Conservation (phyloP, 257 asterid genomes). For the Gynochthodes officinalis region DNA sequence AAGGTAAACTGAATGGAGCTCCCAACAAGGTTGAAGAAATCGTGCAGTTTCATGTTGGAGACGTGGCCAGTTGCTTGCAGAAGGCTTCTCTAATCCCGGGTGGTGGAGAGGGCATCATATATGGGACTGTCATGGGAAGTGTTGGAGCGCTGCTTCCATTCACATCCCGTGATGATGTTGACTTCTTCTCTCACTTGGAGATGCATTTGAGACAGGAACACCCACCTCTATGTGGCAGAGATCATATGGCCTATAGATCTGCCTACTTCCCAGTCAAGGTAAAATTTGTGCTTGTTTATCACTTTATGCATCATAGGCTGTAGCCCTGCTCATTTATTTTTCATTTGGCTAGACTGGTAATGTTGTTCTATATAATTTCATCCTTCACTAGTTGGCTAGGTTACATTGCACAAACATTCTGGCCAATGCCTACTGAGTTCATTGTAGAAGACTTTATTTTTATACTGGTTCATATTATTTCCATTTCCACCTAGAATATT, state of each 20-base stretch:
- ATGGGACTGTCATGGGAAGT: conserved; percentile 96
- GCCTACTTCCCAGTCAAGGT: conserved; percentile 97
- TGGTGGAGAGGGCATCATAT: conserved; percentile 91
- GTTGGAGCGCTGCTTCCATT: conserved; percentile 93
- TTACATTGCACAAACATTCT: not conserved
- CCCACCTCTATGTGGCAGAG: conserved; percentile 98
- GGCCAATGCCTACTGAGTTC: not conserved
- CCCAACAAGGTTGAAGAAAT: conserved; percentile 98
- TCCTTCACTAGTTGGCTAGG: not conserved
- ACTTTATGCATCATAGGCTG: not conserved
- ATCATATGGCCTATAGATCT: conserved; percentile 98
- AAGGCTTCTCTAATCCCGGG: conserved; percentile 94
- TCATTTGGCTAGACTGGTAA: not conserved
- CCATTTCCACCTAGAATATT: not conserved
- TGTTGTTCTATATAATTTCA: not conserved
- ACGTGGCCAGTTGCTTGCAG: conserved; percentile 78
- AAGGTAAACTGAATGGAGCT: conserved; percentile 96
- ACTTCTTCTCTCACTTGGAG: conserved; percentile 96
- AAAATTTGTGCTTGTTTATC: conserved; percentile 1
- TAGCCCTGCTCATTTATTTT: not conserved
- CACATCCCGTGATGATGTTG: conserved; percentile 95
- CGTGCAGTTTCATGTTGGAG: conserved; percentile 96
- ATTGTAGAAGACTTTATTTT: not conserved
- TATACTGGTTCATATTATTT: not conserved
- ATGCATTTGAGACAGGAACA: conserved; percentile 98